A percentile compares a stretch with the other conserved stretches of the same genome.
These are phyloP conservation scores for Myxozyma monticola DNA, from an alignment of 805 yeast genomes.

Conservation along the genomic window DNA sequence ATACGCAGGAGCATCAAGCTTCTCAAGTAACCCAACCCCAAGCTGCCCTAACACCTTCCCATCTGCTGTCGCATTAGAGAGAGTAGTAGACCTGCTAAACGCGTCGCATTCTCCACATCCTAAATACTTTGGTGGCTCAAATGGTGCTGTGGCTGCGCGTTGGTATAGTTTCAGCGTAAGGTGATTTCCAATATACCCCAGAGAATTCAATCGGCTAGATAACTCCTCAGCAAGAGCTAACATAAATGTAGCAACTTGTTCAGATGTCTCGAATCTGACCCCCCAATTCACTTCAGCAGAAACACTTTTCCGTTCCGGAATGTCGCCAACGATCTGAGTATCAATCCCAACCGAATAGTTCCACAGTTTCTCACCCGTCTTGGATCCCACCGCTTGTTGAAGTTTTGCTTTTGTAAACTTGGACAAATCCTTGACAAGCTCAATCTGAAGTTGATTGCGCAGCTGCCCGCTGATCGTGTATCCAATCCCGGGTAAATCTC, in stretches of 20 bases:
- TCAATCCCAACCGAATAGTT: constrained; percentile 70
- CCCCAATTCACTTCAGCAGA: constrained; percentile 94
- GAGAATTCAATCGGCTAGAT: constrained; percentile 49
- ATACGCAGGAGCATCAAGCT: constrained; percentile 57
- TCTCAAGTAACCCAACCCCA: constrained; percentile 55
- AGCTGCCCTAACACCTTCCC: constrained; percentile 62
- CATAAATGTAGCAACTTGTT: constrained; percentile 67
- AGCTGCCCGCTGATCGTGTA: constrained; percentile 48
- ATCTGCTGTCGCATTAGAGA: constrained; percentile 64
- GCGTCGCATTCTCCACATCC: constrained; percentile 84
- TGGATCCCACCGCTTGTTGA: constrained; percentile 59
- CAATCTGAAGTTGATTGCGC: constrained; percentile 37
- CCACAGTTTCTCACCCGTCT: constrained; percentile 64
- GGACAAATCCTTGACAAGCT: constrained; percentile 46
- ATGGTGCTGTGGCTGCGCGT: constrained; percentile 65
- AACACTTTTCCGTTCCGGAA: constrained; percentile 64
- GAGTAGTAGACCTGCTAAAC: constrained; percentile 54
- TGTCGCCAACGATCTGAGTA: constrained; percentile 54
- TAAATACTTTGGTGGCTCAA: constrained; percentile 71
- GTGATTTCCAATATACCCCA: constrained; percentile 54
- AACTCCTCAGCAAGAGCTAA: constrained; percentile 59
- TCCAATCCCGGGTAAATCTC: constrained; percentile 49
- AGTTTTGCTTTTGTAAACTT: constrained; percentile 42
- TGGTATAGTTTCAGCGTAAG: constrained; percentile 65
- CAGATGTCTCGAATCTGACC: constrained; percentile 62